A percentile compares a stretch with the other conserved stretches of the same genome.
Evolutionary conservation across 129 eudicot genomes (phyloP).

Genomic region (Escallonia rubra): DNA sequence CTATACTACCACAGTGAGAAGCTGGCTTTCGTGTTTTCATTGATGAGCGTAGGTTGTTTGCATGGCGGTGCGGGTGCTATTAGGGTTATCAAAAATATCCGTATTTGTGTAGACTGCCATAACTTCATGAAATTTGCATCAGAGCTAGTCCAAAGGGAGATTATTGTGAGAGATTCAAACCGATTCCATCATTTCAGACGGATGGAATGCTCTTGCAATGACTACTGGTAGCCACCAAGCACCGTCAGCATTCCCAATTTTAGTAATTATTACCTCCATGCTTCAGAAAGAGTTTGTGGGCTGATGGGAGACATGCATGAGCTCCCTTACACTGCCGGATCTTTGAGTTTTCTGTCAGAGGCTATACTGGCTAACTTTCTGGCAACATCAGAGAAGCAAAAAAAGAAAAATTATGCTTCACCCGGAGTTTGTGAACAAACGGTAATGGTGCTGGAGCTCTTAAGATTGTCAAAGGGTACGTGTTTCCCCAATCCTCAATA

Average conservation of each 20-base stretch:
- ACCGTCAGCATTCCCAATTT: background rate
- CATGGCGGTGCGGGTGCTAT: constrained; percentile 22
- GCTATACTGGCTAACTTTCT: too few relatives aligned
- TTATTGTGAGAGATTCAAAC: constrained; percentile 69
- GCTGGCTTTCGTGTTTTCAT: constrained; percentile 58
- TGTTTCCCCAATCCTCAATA: too few relatives aligned
- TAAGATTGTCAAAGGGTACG: too few relatives aligned
- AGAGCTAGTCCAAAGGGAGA: constrained; percentile 41
- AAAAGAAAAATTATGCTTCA: too few relatives aligned
- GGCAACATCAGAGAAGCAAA: too few relatives aligned
- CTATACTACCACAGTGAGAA: constrained; percentile 70
- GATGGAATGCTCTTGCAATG: constrained; percentile 62
- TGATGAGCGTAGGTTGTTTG: constrained; percentile 30
- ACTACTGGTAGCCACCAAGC: constrained; percentile 48
- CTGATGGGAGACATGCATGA: too few relatives aligned
- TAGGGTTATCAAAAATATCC: constrained; percentile 66
- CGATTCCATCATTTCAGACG: constrained; percentile 64
- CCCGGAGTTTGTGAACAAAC: too few relatives aligned
- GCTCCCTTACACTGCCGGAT: too few relatives aligned
- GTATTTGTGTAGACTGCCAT: constrained; percentile 78
- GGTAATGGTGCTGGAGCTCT: too few relatives aligned
- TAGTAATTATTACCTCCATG: background rate
- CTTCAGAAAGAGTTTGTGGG: background rate
- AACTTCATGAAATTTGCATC: constrained; percentile 64
- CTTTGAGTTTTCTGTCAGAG: too few relatives aligned